Conservation (phyloP, 768 basidiomycete genomes). For the Suillus hirtellus region DNA sequence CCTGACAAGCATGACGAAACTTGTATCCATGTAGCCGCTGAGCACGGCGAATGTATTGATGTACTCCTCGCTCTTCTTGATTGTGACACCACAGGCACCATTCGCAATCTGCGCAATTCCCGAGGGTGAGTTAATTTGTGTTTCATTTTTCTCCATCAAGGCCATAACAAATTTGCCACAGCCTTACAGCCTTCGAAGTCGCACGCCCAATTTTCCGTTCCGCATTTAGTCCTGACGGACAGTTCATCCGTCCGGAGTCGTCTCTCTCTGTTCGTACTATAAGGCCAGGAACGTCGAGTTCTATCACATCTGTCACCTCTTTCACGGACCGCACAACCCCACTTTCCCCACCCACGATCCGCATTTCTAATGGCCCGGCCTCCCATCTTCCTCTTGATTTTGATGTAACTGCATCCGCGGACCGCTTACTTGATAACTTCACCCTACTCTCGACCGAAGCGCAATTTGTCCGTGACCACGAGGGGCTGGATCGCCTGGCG, state of each 20-base stretch:
- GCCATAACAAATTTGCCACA: slow-evolving; percentile 24
- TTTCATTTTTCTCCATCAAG: background rate
- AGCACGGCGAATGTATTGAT: slow-evolving; percentile 66
- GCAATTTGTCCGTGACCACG: slow-evolving; percentile 37
- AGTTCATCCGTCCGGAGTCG: slow-evolving; percentile 49
- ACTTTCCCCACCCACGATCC: slow-evolving; percentile 17
- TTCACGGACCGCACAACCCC: slow-evolving; percentile 35
- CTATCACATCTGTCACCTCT: slow-evolving; percentile 52
- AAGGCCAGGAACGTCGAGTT: slow-evolving; percentile 40
- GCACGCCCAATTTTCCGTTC: slow-evolving; percentile 65
- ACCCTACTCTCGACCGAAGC: slow-evolving; percentile 47
- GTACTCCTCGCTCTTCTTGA: slow-evolving; percentile 64
- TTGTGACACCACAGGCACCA: slow-evolving; percentile 56
- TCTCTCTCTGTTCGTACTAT: slow-evolving; percentile 58
- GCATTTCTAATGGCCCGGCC: slow-evolving; percentile 34
- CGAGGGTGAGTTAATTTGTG: slow-evolving; percentile 55
- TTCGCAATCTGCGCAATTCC: slow-evolving; percentile 64
- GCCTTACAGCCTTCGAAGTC: slow-evolving; percentile 67
- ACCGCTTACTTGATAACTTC: slow-evolving; percentile 56
- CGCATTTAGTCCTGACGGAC: slow-evolving; percentile 56
- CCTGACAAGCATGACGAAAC: slow-evolving; percentile 70
- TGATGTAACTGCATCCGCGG: slow-evolving; percentile 45
- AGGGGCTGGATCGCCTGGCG: slow-evolving; percentile 44
- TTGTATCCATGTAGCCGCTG: slow-evolving; percentile 78
- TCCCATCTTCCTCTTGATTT: slow-evolving; percentile 41